Percentiles rank a stretch among this genome's conserved stretches.
These are phyloP conservation scores for Trametes sanguinea DNA, from an alignment of 768 basidiomycete genomes.

Conservation along the genomic window DNA sequence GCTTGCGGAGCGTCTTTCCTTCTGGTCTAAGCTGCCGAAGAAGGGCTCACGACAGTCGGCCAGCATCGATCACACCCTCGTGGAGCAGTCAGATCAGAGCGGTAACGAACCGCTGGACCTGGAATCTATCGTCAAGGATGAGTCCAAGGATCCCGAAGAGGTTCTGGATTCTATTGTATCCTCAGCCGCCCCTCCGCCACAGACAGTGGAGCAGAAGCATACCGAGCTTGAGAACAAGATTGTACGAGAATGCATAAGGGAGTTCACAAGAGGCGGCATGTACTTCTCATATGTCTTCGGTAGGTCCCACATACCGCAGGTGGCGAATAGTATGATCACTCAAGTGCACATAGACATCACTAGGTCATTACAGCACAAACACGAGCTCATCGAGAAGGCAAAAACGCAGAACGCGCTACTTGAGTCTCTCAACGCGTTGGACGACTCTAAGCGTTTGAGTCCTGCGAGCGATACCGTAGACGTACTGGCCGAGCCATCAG, in stretches of 20 bases:
- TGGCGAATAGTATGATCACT: too few relatives aligned
- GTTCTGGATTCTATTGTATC: constrained; percentile 60
- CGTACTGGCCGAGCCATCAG: constrained; percentile 67
- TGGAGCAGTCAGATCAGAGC: constrained; percentile 18
- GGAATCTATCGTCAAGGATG: constrained; percentile 31
- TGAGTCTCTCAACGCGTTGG: constrained; percentile 57
- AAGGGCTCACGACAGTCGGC: constrained; percentile 8
- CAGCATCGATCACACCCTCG: constrained; percentile 19
- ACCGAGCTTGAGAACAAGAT: constrained; percentile 83
- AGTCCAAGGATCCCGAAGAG: constrained; percentile 41
- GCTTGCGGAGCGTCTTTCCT: constrained; percentile 66
- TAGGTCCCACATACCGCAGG: constrained; percentile 33
- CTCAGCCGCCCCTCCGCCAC: constrained; percentile 62
- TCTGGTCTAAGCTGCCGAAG: constrained; percentile 60
- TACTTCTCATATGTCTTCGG: constrained; percentile 89
- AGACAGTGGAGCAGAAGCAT: constrained; percentile 64
- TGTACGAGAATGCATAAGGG: constrained; percentile 72
- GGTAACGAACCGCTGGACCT: constrained; percentile 29
- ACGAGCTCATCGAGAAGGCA: constrained; percentile 59
- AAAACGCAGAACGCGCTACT: constrained; percentile 62
- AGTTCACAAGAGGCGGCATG: constrained; percentile 85
- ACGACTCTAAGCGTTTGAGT: constrained; percentile 29
- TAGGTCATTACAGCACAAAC: constrained; percentile 80
- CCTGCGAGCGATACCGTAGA: constrained; percentile 44
- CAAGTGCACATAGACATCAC: constrained; percentile 60